Percentiles rank a stretch among this genome's conserved stretches.
These are phyloP conservation scores for Phyllosticta citriasiana DNA, from an alignment of 2,329 filamentous ascomycete species.

Conservation along the genomic window DNA sequence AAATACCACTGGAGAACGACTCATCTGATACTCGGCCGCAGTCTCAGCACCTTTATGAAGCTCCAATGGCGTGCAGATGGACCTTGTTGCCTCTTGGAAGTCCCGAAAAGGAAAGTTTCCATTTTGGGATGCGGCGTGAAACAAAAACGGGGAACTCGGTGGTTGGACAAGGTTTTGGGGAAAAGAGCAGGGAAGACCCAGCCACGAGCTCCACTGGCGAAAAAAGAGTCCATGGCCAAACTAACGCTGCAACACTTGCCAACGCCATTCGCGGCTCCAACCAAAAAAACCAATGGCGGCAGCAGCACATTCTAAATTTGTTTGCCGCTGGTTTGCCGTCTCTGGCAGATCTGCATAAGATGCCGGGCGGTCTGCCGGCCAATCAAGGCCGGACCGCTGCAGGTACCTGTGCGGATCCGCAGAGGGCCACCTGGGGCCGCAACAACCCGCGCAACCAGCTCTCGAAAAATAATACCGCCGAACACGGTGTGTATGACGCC, in stretches of 20 bases:
- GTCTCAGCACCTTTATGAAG: not conserved
- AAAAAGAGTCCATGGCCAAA: not conserved
- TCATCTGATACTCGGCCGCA: not conserved
- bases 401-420: not conserved
- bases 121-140: not conserved
- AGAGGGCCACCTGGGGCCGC: not conserved
- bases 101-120: not conserved
- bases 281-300: not conserved
- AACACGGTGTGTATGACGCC: not conserved
- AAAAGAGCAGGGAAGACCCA: not conserved
- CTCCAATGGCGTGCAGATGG: not conserved
- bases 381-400: not conserved
- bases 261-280: not conserved
- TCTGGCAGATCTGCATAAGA: not conserved
- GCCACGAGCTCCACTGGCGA: not conserved
- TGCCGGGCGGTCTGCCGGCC: not conserved
- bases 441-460: not conserved
- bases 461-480: not conserved
- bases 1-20: not conserved
- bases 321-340: not conserved
- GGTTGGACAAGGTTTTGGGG: not conserved
- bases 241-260: not conserved
- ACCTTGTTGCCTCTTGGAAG: not conserved
- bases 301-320: not conserved
- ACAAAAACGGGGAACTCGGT: not conserved